Base-by-base conservation (phyloP, 768 basidiomycete genomes). In the Pleurotus cornucopiae region DNA sequence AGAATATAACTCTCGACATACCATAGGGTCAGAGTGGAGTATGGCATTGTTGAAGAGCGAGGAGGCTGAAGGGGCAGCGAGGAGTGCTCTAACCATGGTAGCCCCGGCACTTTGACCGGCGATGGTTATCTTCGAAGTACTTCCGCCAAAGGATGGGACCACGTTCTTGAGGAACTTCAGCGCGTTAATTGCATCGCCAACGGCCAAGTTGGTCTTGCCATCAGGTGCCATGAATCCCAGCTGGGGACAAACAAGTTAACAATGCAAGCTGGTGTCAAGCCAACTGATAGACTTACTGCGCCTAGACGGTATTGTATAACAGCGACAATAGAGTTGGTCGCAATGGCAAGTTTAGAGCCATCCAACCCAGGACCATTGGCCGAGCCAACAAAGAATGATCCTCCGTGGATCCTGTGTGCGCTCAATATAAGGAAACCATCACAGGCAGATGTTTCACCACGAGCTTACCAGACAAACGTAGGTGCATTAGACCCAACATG, bases 1-100 rank as follows among this genome's bases (percentile, higher is more conserved):
- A 16, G 46, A 26, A 5, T 3, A 39, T 30, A 41, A 30, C 37
- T 9, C 7, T 26, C 23, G 18, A 63, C 78, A 56, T 62, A 88
- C 90, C 83, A 94, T 89, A 2, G 93, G 89, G 64, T 94, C 94
- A 0, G 91, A 93, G 54, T 95, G 91, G 16, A 94, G 65, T 56
- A 93, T 91, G 0, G 85, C 89, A 51, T 81, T 86, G 56, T 79
- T 74, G 76, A 95, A 95, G 49, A 93, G 73, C 1, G 80, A 75
- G 18, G 81, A 76, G 0, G 86, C 91, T 2, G 84, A 82, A 2
- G 92, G 89, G 2, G 76, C 75, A 11, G 85, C 89, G 40, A 94
- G 77, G 47, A 95, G 73, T 1, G 89, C 83, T 56, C 91, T 78
- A 64, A 95, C 80, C 77, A 94, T 78, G 58, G 73, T 82, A 1